phyloP scores from a whole-genome alignment of 1,284 basidiomycete species.

The Termitomyces sp. region DNA sequence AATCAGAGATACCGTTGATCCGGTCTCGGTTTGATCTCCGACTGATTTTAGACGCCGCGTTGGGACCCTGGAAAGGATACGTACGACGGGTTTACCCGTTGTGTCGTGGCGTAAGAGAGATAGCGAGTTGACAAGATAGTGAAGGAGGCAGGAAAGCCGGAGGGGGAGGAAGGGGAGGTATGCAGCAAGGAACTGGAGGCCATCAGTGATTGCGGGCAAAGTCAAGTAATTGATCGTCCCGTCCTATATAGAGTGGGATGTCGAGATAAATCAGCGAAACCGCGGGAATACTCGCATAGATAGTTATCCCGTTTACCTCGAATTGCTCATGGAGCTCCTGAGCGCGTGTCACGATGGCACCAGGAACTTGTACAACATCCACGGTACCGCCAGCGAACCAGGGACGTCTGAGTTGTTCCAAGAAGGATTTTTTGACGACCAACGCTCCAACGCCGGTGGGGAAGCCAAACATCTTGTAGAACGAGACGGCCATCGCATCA shows the following conservation, averaged over 20 bases:
- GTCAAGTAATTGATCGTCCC: slow-evolving; percentile 79
- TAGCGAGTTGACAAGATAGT: slow-evolving; percentile 52
- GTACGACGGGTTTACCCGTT: slow-evolving; percentile 52
- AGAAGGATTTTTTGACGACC: slow-evolving; percentile 65
- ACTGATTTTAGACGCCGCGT: slow-evolving; percentile 48
- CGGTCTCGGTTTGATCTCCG: slow-evolving; percentile 63
- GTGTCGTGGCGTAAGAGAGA: slow-evolving; percentile 53
- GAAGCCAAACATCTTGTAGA: slow-evolving; percentile 88
- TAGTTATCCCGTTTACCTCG: slow-evolving; percentile 46
- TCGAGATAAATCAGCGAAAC: not conserved
- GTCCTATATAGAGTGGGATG: slow-evolving; percentile 44
- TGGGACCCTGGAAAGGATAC: slow-evolving; percentile 59
- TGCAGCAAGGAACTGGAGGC: slow-evolving; percentile 66
- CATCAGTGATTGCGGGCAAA: slow-evolving; percentile 69
- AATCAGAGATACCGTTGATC: slow-evolving; percentile 59
- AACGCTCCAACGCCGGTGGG: slow-evolving; percentile 82
- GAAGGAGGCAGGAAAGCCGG: slow-evolving; percentile 60
- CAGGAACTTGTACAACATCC: slow-evolving; percentile 75
- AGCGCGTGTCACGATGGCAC: slow-evolving; percentile 57
- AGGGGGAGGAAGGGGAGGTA: slow-evolving; percentile 75
- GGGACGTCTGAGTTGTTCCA: slow-evolving; percentile 55
- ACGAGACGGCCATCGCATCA: slow-evolving; percentile 78
- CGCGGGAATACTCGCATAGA: not conserved
- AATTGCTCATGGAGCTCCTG: slow-evolving; percentile 65
- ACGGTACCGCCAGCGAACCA: slow-evolving; percentile 86